phyloP scores from a whole-genome alignment of 768 basidiomycete genomes.

The Collybiopsis luxurians region DNA sequence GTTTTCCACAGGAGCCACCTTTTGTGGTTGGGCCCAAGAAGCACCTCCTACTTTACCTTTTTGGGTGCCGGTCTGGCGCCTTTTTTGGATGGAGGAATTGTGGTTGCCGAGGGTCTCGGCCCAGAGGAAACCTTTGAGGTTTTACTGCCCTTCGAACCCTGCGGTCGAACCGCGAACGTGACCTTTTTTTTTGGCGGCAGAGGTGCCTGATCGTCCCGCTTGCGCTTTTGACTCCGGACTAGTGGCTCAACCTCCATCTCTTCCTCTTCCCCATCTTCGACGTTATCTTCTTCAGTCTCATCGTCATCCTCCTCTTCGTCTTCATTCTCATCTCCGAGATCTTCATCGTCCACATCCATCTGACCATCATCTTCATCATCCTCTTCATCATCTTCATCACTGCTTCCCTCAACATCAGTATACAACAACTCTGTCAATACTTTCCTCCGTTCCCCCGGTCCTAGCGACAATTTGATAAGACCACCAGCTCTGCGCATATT shows the following conservation, averaged over 20 bases:
- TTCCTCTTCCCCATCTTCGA: constrained; percentile 28
- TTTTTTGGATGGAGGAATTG: not conserved
- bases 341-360: constrained; percentile 33
- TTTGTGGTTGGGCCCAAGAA: no score
- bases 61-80: not conserved
- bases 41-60: constrained; percentile 27
- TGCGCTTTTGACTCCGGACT: constrained; percentile 50
- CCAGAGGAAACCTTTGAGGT: not conserved
- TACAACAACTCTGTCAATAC: constrained; percentile 39
- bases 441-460: constrained; percentile 23
- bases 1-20: no score
- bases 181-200: constrained; percentile 50
- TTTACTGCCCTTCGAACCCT: not conserved
- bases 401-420: constrained; percentile 38
- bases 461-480: constrained; percentile 49
- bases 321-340: constrained; percentile 29
- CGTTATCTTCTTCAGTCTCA: constrained; percentile 32
- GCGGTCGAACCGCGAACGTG: constrained; percentile 38
- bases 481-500: constrained; percentile 64
- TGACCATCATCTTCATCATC: constrained; percentile 29
- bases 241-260: constrained; percentile 44
- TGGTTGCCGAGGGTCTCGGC: not conserved
- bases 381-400: constrained; percentile 32
- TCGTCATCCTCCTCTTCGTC: constrained; percentile 36
- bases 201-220: constrained; percentile 29